Evolutionary conservation across 1,139 yeast species (phyloP), one percentile per base, ranked within the genome.

Genomic region (Suhomyces guaymorum): DNA sequence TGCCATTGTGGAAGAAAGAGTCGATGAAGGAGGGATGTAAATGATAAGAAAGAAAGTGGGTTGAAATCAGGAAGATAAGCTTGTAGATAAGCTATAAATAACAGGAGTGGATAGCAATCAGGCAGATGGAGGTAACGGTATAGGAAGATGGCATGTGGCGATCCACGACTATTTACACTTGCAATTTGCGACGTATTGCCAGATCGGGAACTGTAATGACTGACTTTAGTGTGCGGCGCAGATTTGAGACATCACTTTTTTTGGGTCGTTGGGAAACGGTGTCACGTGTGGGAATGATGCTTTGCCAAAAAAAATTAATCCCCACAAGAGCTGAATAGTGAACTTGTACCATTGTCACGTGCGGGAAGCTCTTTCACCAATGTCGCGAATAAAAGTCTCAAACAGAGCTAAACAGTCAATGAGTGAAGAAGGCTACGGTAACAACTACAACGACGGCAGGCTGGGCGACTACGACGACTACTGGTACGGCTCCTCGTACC

Each of bases 141-240:
- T n/a, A n/a, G n/a, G n/a, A 14, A 18, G 24, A 11, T 9, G 26
- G 21, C 30, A 15, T 26, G 28, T 26, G 29, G 24, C 26, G 11
- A 15, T 24, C 23, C 37, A 28, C 37, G 33, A 33, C 32, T 26
- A 29, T 33, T 28, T 29, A 29, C 24, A 15, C 12, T 6, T 21
- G 7, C 19, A 14, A 28, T 32, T 32, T 32, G 31, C 20, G 26
- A 25, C 12, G 18, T 7, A 15, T 28, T 35, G 10, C 41, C 41
- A 12, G 21, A 38, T 34, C 36, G 30, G 41, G 41, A 34, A 34
- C 9, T 26, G 41, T 38, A 38, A 38, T 38, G 11, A 24, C 15
- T 4, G 15, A 11, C 19, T 17, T 17, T 17, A 17, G 19, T 17
- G 19, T n/a, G n/a, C n/a, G n/a, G n/a, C n/a, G n/a, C n/a, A n/a